Evolutionary conservation across 306 rosid species (phyloP).

Genomic region (Carpinus viminea): DNA sequence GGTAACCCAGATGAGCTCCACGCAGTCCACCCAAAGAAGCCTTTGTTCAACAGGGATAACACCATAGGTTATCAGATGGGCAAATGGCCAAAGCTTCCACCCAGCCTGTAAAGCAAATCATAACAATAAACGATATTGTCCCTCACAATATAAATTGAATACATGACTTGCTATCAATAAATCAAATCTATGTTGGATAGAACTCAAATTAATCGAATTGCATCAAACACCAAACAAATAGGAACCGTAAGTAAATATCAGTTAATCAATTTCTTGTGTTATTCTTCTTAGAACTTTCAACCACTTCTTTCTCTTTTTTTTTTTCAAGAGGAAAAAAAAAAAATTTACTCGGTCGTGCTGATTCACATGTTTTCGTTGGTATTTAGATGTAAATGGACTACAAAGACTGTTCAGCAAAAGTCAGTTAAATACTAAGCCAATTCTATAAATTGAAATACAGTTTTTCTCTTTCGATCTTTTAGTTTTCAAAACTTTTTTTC

Average conservation of each 20-base stretch:
- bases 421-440: background rate
- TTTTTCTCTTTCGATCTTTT: background rate
- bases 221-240: background rate
- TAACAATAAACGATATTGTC: background rate
- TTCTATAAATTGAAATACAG: background rate
- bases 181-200: background rate
- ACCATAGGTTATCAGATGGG: conserved; percentile 94
- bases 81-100: conserved; percentile 99
- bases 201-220: background rate
- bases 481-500: background rate
- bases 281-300: background rate
- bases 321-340: no score
- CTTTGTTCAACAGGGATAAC: conserved; percentile 89
- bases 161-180: background rate
- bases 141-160: background rate
- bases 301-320: background rate
- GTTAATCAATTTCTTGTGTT: background rate
- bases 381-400: background rate
- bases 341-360: background rate
- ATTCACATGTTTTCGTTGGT: background rate
- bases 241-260: background rate
- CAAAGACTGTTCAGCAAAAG: background rate
- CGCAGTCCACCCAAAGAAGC: conserved; percentile 97
- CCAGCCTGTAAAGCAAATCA: conserved; percentile 69
- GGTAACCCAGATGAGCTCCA: conserved; percentile 98